Evolutionary conservation across 2,329 filamentous ascomycete genomes (phyloP).

Genomic region (Fusarium nematophilum): DNA sequence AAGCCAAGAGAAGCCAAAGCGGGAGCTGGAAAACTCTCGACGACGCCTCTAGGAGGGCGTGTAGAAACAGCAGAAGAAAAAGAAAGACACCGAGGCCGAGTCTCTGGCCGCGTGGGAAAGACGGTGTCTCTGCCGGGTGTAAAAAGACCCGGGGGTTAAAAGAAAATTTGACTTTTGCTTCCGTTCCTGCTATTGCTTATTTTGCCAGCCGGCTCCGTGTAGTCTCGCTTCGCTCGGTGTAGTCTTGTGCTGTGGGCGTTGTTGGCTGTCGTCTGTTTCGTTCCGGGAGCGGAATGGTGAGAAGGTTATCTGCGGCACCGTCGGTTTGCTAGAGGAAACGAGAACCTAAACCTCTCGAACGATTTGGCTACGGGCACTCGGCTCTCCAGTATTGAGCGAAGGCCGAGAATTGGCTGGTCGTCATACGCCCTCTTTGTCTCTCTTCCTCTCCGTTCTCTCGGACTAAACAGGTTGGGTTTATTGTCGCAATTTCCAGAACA

Average conservation of each 20-base stretch:
- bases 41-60: neutral
- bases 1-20: constrained; percentile 21
- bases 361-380: no score
- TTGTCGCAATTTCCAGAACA: neutral
- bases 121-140: neutral
- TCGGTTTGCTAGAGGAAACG: no score
- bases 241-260: neutral
- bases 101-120: constrained; percentile 9
- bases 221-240: no score
- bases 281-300: constrained; percentile 35
- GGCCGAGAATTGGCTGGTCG: no score
- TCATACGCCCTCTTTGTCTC: no score
- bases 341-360: no score
- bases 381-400: no score
- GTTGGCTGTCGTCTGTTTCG: neutral
- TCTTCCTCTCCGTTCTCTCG: no score
- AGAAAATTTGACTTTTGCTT: constrained; percentile 40
- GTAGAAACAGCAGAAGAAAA: neutral
- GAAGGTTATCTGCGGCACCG: neutral
- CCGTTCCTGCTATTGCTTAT: constrained; percentile 38
- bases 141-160: neutral
- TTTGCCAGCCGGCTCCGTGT: neutral
- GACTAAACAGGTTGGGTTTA: no score
- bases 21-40: neutral
- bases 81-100: neutral